Percentiles rank a stretch among this genome's conserved stretches.
Evolutionary conservation across 331 rosid genomes (phyloP).

Genomic region (Rhamnella rubrinervis): DNA sequence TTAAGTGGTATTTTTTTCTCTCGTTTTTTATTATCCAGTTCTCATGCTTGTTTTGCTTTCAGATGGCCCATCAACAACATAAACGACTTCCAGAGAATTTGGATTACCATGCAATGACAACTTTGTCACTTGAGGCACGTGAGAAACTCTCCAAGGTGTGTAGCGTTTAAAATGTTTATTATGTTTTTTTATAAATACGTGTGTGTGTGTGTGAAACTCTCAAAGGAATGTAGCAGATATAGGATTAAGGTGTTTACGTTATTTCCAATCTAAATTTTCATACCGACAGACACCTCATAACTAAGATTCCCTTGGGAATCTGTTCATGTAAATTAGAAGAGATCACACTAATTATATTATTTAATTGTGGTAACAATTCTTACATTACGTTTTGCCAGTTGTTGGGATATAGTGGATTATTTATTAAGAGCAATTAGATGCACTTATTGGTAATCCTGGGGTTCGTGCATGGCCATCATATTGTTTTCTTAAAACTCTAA

Average conservation of each 20-base stretch:
- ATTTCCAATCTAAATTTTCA: not conserved
- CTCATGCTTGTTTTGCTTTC: slow-evolving; percentile 23
- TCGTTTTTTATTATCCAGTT: slow-evolving; percentile 26
- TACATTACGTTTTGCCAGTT: too few relatives aligned
- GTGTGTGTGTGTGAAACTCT: not conserved
- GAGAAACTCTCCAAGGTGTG: slow-evolving; percentile 92
- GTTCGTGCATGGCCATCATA: too few relatives aligned
- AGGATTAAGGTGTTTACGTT: not conserved
- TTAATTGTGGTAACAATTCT: too few relatives aligned
- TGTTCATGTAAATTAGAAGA: too few relatives aligned
- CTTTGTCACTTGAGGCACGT: slow-evolving; percentile 84
- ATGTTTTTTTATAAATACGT: not conserved
- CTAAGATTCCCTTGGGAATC: too few relatives aligned
- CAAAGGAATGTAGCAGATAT: not conserved
- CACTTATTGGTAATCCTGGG: too few relatives aligned
- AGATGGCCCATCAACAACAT: slow-evolving; percentile 90
- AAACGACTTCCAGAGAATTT: slow-evolving; percentile 80
- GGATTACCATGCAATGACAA: slow-evolving; percentile 83
- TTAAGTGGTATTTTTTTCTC: slow-evolving; percentile 1
- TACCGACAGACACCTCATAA: not conserved
- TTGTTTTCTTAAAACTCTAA: not conserved
- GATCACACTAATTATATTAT: too few relatives aligned
- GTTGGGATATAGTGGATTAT: too few relatives aligned
- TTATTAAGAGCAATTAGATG: too few relatives aligned
- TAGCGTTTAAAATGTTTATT: not conserved